A percentile compares a stretch with the other conserved stretches of the same genome.
These are phyloP conservation scores for Lentinula aciculospora DNA, from an alignment of 768 basidiomycete genomes.

Conservation along the genomic window DNA sequence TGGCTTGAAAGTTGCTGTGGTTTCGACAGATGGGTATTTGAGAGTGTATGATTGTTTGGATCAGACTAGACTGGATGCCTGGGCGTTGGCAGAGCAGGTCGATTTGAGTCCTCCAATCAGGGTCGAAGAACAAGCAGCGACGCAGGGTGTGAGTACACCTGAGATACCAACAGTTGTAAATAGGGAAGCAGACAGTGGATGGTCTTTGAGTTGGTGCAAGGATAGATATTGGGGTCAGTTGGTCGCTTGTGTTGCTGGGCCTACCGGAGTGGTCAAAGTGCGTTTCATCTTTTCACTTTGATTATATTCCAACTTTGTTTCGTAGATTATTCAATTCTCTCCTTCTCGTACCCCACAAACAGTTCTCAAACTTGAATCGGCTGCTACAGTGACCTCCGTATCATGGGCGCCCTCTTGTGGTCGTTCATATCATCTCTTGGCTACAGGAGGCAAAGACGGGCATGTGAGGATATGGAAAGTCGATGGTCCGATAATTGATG, in stretches of 20 bases:
- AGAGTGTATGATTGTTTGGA: conserved; percentile 91
- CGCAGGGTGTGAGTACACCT: no score
- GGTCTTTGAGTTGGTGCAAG: conserved; percentile 94
- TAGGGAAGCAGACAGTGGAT: conserved; percentile 85
- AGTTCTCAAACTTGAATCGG: conserved; percentile 51
- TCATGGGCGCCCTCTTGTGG: conserved; percentile 95
- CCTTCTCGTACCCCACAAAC: conserved; percentile 61
- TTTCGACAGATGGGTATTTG: conserved; percentile 83
- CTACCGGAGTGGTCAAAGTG: conserved; percentile 74
- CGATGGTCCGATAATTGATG: conserved; percentile 44
- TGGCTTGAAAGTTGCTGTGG: conserved; percentile 88
- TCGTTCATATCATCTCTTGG: conserved; percentile 89
- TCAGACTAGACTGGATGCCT: conserved; percentile 61
- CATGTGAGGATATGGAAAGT: conserved; percentile 88
- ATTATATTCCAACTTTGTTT: neutral
- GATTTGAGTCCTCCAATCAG: no score
- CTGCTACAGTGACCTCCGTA: conserved; percentile 70
- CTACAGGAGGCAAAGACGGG: conserved; percentile 85
- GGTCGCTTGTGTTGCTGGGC: conserved; percentile 72
- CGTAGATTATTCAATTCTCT: conserved; percentile 73
- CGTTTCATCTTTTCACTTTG: neutral
- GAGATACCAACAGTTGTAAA: conserved; percentile 43
- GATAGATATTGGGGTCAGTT: conserved; percentile 95
- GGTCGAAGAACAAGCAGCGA: no score
- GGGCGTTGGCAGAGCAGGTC: conserved; percentile 56